A percentile compares a stretch with the other conserved stretches of the same genome.
These are phyloP conservation scores for Nidularia pulvinata DNA, from an alignment of 768 basidiomycete genomes.

Conservation along the genomic window DNA sequence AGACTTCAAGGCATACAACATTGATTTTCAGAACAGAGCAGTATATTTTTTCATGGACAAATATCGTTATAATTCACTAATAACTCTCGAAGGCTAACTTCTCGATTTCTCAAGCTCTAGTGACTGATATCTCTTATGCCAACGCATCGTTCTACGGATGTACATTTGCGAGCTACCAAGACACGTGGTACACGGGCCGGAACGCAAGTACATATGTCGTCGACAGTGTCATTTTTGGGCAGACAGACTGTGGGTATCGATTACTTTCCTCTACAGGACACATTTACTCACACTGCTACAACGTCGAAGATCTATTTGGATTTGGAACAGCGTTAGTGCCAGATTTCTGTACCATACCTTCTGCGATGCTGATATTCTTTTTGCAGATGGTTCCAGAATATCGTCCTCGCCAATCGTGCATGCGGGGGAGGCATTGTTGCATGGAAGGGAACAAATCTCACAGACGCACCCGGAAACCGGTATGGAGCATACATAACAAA, in stretches of 20 bases:
- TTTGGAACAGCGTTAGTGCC: constrained; percentile 55
- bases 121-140: constrained; percentile 60
- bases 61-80: neutral
- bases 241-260: constrained; percentile 55
- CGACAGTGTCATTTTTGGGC: constrained; percentile 62
- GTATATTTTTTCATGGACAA: constrained; percentile 26
- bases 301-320: constrained; percentile 50
- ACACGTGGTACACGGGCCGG: constrained; percentile 65
- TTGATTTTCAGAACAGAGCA: constrained; percentile 68
- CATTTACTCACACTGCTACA: neutral
- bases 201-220: constrained; percentile 59
- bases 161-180: constrained; percentile 60
- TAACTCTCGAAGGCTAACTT: constrained; percentile 43
- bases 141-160: constrained; percentile 72
- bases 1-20: constrained; percentile 67
- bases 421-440: constrained; percentile 68
- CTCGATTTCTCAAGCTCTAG: constrained; percentile 60
- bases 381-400: constrained; percentile 57
- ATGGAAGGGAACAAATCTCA: constrained; percentile 60
- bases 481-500: constrained; percentile 59
- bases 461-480: constrained; percentile 45
- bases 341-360: neutral
- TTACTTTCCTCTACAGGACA: neutral
- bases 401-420: constrained; percentile 58
- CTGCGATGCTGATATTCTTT: neutral